A percentile compares a stretch with the other conserved stretches of the same genome.
phyloP scores from a whole-genome alignment of 2,329 filamentous ascomycete genomes.

The Pestalotiopsis sp. region DNA sequence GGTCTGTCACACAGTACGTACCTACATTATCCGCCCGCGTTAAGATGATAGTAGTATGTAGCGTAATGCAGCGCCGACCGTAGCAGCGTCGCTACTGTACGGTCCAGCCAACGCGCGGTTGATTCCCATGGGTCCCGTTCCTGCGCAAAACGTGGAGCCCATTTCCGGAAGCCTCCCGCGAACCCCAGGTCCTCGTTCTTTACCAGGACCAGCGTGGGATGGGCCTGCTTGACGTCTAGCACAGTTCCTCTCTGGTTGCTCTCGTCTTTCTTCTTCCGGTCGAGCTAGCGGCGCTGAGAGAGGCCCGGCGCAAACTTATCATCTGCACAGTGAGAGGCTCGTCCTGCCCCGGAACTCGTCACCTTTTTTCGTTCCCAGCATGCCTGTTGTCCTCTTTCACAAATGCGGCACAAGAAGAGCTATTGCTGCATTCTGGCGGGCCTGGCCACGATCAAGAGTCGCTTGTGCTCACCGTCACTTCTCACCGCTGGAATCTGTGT shows the following conservation, averaged over 20 bases:
- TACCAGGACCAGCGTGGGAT: constrained; percentile 13
- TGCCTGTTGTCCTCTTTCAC: not conserved
- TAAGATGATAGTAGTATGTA: not conserved
- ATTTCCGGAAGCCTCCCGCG: constrained; percentile 27
- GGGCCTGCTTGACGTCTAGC: not conserved
- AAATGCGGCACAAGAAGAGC: not conserved
- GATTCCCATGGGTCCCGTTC: not conserved
- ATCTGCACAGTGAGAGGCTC: not conserved
- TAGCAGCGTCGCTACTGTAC: not conserved
- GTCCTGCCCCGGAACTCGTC: not conserved
- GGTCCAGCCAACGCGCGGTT: not conserved
- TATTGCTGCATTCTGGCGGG: constrained; percentile 1
- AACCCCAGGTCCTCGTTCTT: constrained; percentile 23
- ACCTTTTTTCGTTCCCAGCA: not conserved
- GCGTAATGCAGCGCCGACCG: not conserved
- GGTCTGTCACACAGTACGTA: not conserved
- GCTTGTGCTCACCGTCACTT: not conserved
- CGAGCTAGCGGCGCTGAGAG: not conserved
- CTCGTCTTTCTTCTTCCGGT: constrained; percentile 16
- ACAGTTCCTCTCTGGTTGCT: not conserved
- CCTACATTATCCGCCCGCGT: not conserved
- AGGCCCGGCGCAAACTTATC: not conserved
- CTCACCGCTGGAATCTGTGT: constrained; percentile 1
- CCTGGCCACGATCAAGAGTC: not conserved
- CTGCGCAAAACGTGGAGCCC: constrained; percentile 23